phyloP scores from a whole-genome alignment of 306 rosid species.

The Myrica gale region DNA sequence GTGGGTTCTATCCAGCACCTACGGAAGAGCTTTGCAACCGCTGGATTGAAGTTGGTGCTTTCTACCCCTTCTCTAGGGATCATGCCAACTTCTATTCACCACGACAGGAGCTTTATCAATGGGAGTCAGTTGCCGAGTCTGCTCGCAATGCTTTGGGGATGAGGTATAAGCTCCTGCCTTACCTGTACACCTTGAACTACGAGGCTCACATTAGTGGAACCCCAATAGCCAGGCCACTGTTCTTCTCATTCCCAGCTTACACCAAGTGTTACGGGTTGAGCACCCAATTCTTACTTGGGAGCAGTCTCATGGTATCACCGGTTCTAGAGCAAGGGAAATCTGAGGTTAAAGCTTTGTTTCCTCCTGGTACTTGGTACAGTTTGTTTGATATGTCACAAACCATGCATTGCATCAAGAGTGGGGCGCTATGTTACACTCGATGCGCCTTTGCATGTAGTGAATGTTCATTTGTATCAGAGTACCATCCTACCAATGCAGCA shows the following conservation, averaged over 20 bases:
- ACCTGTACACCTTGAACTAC: slow-evolving; percentile 86
- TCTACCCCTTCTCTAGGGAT: slow-evolving; percentile 95
- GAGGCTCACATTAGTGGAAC: slow-evolving; percentile 82
- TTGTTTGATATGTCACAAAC: slow-evolving; percentile 64
- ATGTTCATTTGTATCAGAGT: slow-evolving; percentile 87
- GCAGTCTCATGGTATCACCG: slow-evolving; percentile 76
- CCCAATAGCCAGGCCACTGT: slow-evolving; percentile 95
- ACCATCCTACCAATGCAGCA: slow-evolving; percentile 86
- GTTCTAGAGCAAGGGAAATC: slow-evolving; percentile 79
- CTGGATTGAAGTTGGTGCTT: slow-evolving; percentile 97
- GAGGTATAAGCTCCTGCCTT: slow-evolving; percentile 85
- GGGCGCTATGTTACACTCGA: slow-evolving; percentile 65
- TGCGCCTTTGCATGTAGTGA: slow-evolving; percentile 80
- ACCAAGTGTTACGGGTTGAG: slow-evolving; percentile 62
- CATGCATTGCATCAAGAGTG: slow-evolving; percentile 42
- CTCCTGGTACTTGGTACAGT: slow-evolving; percentile 93
- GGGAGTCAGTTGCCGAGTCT: slow-evolving; percentile 84
- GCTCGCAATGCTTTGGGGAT: slow-evolving; percentile 85
- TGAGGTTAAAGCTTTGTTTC: slow-evolving; percentile 72
- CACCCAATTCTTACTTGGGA: slow-evolving; percentile 86
- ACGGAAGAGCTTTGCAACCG: slow-evolving; percentile 97
- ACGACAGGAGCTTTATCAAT: slow-evolving; percentile 94
- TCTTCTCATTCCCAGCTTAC: slow-evolving; percentile 82
- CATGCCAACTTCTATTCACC: slow-evolving; percentile 92
- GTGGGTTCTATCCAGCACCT: slow-evolving; percentile 88